Evolutionary conservation across 2,329 filamentous ascomycete species (phyloP), one percentile per base, ranked within the genome.

Genomic region (Fusarium abutilonis): DNA sequence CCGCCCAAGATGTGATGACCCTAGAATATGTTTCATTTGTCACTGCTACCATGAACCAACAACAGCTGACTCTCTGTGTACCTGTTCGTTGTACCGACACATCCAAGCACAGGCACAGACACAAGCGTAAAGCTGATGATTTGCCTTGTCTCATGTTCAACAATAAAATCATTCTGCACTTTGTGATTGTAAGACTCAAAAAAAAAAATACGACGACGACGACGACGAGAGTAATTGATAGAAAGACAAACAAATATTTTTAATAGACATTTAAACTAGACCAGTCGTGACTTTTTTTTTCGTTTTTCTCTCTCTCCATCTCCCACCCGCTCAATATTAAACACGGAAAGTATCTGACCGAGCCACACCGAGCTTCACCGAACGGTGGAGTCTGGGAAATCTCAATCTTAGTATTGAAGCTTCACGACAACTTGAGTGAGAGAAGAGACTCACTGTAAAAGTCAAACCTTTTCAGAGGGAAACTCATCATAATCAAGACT

Each of bases 361-460:
- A 48, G 51, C 49, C 48, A 66, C 48, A 67, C 64, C 61, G 64
- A 65, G 31, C 10, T 19, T 64, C 56, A 67, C 63, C 63, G 62
- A 48, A 39, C 21, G 45, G 64, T 56, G 63, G 59, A 50, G 50
- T 57, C 29, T 21, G 4, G 44, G 35, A 65, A 67, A 65, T 67
- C 64, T 67, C 61, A 59, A 36, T 39, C 26, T 61, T 59, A 29
- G 2, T 7, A 3, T 29, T 29, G 9, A 29, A 26, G 23, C 28
- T 53, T 56, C n/a, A 53, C 55, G 46, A 64, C 40, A 39, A 28
- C 55, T 36, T 52, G 48, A 48, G 35, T 63, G 36, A 50, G 46
- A 11, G 14, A 32, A 29, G 7, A n/a, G 17, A 8, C 19, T 21
- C 17, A 34, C 31, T 34, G 9, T 31, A 8, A 13, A 13, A 13